These are phyloP conservation scores for Pseudopyrenochaeta lycopersici DNA, from an alignment of 2,329 filamentous ascomycete species.

Conservation along the genomic window DNA sequence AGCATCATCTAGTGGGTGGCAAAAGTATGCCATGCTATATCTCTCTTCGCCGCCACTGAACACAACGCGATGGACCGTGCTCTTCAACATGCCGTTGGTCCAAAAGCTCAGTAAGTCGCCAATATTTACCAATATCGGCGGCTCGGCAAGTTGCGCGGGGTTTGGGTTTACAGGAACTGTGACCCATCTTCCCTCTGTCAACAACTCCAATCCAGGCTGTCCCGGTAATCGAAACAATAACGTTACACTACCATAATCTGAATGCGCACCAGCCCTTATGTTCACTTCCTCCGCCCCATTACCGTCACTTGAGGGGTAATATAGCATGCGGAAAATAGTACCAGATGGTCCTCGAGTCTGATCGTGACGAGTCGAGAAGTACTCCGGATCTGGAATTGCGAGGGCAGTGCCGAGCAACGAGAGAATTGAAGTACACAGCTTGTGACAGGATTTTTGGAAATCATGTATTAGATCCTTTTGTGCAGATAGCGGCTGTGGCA, in stretches of 20 bases:
- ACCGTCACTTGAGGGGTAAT: slow-evolving; percentile 49
- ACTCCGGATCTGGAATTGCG: slow-evolving; percentile 60
- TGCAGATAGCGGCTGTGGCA: slow-evolving; percentile 70
- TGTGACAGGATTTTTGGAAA: slow-evolving; percentile 77
- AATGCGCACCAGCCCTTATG: slow-evolving; percentile 84
- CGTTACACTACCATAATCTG: slow-evolving; percentile 78
- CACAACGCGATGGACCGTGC: slow-evolving; percentile 88
- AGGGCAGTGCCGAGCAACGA: slow-evolving; percentile 81
- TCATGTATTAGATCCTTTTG: slow-evolving; percentile 69
- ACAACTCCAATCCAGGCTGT: slow-evolving; percentile 87
- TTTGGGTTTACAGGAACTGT: slow-evolving; percentile 58
- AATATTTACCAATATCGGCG: slow-evolving; percentile 68
- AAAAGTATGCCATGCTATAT: slow-evolving; percentile 70
- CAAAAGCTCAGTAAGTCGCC: slow-evolving; percentile 81
- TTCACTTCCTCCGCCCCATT: slow-evolving; percentile 55
- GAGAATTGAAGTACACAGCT: slow-evolving; percentile 76
- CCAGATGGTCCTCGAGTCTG: slow-evolving; percentile 59
- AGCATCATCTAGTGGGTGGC: slow-evolving; percentile 66
- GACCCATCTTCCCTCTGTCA: slow-evolving; percentile 63
- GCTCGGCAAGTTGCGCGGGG: slow-evolving; percentile 68
- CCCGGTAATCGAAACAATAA: slow-evolving; percentile 84
- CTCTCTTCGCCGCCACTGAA: slow-evolving; percentile 64
- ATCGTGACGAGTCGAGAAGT: slow-evolving; percentile 71
- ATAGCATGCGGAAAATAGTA: slow-evolving; percentile 64
- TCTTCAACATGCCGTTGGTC: slow-evolving; percentile 87